Evolutionary conservation across 208 protist genomes (phyloP).

Genomic region (Wallacemonas rigidus): DNA sequence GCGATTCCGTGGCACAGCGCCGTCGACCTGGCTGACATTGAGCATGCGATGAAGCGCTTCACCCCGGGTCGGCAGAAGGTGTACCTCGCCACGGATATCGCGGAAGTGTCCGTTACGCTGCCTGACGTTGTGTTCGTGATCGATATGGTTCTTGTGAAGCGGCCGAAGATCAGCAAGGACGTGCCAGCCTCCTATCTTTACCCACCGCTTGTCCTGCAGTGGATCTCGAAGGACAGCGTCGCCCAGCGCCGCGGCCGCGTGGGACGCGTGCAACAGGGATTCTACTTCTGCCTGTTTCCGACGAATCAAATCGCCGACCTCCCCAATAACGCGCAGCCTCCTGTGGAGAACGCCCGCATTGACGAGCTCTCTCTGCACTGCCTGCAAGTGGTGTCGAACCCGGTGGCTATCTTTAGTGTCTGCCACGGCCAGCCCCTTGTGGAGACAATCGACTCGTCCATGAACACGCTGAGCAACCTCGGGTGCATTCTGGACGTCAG

Average conservation of each 20-base stretch:
- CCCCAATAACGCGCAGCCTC: slow-evolving; percentile 34
- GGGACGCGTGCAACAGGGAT: slow-evolving; percentile 85
- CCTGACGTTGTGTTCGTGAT: slow-evolving; percentile 96
- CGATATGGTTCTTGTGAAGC: slow-evolving; percentile 91
- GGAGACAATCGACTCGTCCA: slow-evolving; percentile 59
- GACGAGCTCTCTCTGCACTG: slow-evolving; percentile 80
- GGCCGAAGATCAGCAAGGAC: slow-evolving; percentile 66
- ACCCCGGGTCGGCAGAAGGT: slow-evolving; percentile 88
- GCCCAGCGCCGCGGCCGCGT: slow-evolving; percentile 80
- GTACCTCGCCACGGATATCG: slow-evolving; percentile 96
- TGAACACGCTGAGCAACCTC: slow-evolving; percentile 69
- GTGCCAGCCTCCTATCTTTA: slow-evolving; percentile 70
- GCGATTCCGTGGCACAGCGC: slow-evolving; percentile 84
- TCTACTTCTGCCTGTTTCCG: slow-evolving; percentile 77
- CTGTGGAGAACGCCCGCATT: slow-evolving; percentile 57
- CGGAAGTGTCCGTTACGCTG: slow-evolving; percentile 96
- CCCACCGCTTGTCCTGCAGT: slow-evolving; percentile 79
- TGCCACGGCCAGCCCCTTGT: slow-evolving; percentile 69
- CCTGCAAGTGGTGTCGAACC: slow-evolving; percentile 68
- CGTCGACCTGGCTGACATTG: slow-evolving; percentile 84
- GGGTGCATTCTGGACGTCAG: slow-evolving; percentile 68
- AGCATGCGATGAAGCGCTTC: slow-evolving; percentile 85
- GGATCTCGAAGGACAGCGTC: slow-evolving; percentile 69
- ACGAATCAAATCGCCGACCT: slow-evolving; percentile 49
- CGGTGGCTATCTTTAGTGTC: slow-evolving; percentile 72